A percentile compares a stretch with the other conserved stretches of the same genome.
Evolutionary conservation across 768 basidiomycete genomes (phyloP).

Genomic region (Boletus subparvulus): DNA sequence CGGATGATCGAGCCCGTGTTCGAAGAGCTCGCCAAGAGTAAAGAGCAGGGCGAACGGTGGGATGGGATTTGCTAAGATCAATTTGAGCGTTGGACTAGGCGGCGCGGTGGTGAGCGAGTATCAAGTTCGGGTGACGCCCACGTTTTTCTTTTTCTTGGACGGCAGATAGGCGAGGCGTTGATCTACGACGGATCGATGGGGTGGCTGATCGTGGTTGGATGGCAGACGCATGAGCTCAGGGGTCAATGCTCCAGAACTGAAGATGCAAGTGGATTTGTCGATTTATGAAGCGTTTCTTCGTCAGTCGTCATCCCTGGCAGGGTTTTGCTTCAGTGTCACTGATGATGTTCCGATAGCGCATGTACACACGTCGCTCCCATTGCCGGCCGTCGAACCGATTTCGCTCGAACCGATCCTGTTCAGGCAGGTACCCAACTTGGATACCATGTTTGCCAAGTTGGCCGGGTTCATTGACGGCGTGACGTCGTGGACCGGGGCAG

Average conservation of each 20-base stretch:
- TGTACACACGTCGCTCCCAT: conserved; percentile 58
- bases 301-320: conserved; percentile 39
- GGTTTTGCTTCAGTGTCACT: neutral
- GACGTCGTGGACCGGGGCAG: conserved; percentile 34
- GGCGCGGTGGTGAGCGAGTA: conserved; percentile 57
- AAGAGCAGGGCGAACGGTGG: no score
- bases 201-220: neutral
- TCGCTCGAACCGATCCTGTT: conserved; percentile 78
- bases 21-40: no score
- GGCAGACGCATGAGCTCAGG: conserved; percentile 68
- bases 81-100: conserved; percentile 70
- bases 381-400: conserved; percentile 60
- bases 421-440: conserved; percentile 65
- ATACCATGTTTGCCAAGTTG: conserved; percentile 63
- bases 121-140: conserved; percentile 77
- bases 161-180: conserved; percentile 57
- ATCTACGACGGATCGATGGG: conserved; percentile 4
- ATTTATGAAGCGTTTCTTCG: conserved; percentile 79
- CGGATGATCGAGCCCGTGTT: no score
- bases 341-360: conserved; percentile 53
- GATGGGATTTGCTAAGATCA: conserved; percentile 90
- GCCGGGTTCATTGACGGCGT: conserved; percentile 56
- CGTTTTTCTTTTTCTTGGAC: conserved; percentile 84
- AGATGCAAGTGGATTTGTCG: conserved; percentile 70
- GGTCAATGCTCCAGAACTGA: conserved; percentile 64